phyloP scores from a whole-genome alignment of 2,329 filamentous ascomycete species.

The Metarhizium robertsii region DNA sequence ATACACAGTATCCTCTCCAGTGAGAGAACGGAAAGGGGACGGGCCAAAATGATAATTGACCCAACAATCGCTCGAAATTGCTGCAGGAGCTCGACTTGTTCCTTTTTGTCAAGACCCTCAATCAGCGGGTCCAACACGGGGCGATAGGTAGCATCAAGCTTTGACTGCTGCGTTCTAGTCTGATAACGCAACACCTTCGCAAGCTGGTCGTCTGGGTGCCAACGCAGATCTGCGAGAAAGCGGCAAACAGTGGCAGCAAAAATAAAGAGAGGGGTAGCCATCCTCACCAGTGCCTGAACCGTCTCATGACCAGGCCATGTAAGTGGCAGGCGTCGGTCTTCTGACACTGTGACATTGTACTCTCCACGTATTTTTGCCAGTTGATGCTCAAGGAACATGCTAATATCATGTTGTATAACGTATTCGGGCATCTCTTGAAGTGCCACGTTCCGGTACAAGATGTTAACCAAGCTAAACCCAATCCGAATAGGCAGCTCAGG shows the following conservation, averaged over 20 bases:
- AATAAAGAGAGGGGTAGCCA: too few relatives aligned
- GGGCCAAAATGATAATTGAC: background rate
- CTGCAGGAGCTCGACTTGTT: background rate
- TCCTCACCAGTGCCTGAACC: too few relatives aligned
- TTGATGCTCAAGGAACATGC: background rate
- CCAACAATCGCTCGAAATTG: background rate
- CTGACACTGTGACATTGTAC: background rate
- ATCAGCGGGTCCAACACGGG: too few relatives aligned
- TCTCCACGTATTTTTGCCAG: background rate
- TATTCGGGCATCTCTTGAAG: background rate
- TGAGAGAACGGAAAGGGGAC: background rate
- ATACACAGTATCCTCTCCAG: background rate
- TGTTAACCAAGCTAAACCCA: slow-evolving; percentile 17
- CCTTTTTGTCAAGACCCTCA: too few relatives aligned
- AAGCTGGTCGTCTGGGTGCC: too few relatives aligned
- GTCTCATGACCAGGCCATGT: background rate
- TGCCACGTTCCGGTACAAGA: too few relatives aligned
- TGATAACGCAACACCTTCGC: too few relatives aligned
- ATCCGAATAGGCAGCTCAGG: slow-evolving; percentile 26
- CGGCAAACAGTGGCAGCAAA: too few relatives aligned
- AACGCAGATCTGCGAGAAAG: too few relatives aligned
- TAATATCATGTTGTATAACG: slow-evolving; percentile 27
- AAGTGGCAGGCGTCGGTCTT: background rate
- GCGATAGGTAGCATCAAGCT: too few relatives aligned
- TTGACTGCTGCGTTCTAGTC: too few relatives aligned